Percentiles rank a stretch among this genome's conserved stretches.
These are phyloP conservation scores for Microcos paniculata DNA, from an alignment of 345 rosid species.

Conservation along the genomic window DNA sequence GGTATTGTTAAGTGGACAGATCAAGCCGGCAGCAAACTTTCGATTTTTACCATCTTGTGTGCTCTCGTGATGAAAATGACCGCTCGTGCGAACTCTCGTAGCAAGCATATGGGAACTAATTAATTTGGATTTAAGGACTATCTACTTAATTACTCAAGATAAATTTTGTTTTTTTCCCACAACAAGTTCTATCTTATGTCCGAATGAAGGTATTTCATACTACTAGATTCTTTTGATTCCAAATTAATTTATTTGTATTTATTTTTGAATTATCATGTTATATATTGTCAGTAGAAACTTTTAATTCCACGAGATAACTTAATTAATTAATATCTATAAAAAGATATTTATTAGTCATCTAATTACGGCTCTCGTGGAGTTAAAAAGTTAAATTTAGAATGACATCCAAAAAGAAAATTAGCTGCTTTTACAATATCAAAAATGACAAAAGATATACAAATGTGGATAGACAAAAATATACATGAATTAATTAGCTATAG, in stretches of 20 bases:
- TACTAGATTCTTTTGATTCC: not conserved
- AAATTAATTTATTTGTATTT: too few species aligned
- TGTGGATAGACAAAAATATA: not conserved
- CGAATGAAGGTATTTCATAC: not conserved
- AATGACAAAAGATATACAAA: too few species aligned
- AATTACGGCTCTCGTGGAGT: too few species aligned
- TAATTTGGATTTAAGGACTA: not conserved
- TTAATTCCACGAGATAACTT: too few species aligned
- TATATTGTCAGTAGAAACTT: too few species aligned
- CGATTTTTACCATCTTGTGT: not conserved
- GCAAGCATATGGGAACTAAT: not conserved
- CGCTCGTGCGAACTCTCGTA: not conserved
- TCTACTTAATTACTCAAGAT: not conserved
- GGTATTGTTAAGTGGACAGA: not conserved
- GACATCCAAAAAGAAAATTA: too few species aligned
- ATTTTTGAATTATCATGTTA: too few species aligned
- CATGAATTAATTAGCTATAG: not conserved
- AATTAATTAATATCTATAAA: too few species aligned
- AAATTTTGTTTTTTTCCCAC: not conserved
- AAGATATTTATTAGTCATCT: too few species aligned
- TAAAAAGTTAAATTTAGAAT: too few species aligned
- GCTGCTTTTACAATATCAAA: too few species aligned
- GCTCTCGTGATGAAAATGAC: not conserved
- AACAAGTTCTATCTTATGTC: not conserved
- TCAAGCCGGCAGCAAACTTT: not conserved